Evolutionary conservation across 106 monocot species (phyloP), one percentile per base, ranked within the genome.

Genomic region (Gastrodia elata): DNA sequence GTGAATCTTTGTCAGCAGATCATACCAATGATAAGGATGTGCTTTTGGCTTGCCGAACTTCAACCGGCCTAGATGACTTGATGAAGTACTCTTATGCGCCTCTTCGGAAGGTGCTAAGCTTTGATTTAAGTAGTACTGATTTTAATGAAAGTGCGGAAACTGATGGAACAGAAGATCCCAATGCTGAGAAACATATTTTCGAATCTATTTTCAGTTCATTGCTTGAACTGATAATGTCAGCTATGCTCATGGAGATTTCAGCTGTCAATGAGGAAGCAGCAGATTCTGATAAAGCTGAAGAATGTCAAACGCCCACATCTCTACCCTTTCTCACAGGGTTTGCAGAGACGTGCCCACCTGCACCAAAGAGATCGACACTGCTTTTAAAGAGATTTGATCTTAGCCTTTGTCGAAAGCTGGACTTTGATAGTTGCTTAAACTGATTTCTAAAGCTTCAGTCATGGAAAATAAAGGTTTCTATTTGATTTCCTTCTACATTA

Each of bases 311-410:
- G 10, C 93, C 93, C 22, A 83, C 77, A n/a, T 64, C 70, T 38
- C 9, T 70, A 37, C 84, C 82, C 57, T 40, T 87, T 0, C 75
- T 85, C 42, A 81, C 68, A 8, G 80, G 85, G 14, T 39, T 81
- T 70, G 78, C 80, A 38, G 78, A 83, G 37, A 83, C 85, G 10
- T 89, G 85, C 25, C 88, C 85, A 6, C 73, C 76, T 73, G 88
- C 88, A 32, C 88, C 88, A 35, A 39, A 49, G 68, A 78, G 78
- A 77, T 65, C 72, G 0, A 16, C 2, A 57, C 56, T 73, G 38
- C 76, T 75, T 28, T 15, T 61, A 10, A 77, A 67, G 87, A 84
- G 42, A 39, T 68, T 75, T 26, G 34, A 65, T 64, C 73, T 35
- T 32, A 72, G 48, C 20, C 70, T 83, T 28, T 81, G 83, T 38